Percentiles rank a stretch among this genome's conserved stretches.
phyloP scores from a whole-genome alignment of 305 asterid genomes.

The Fraxinus dipetala region DNA sequence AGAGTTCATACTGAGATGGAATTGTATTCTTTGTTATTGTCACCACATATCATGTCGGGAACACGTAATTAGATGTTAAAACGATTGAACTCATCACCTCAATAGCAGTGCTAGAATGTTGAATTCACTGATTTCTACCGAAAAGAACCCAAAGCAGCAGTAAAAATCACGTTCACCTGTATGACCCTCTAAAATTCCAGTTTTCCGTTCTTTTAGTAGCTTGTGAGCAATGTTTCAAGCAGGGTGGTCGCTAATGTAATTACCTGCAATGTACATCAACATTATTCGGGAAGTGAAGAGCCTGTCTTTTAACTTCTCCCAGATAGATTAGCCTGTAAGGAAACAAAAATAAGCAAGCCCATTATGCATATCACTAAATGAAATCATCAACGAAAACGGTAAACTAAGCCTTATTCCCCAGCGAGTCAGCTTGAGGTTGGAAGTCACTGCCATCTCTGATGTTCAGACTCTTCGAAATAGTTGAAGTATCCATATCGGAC shows the following conservation, averaged over 20 bases:
- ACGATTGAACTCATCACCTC: neutral
- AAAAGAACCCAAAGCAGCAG: neutral
- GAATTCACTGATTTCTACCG: neutral
- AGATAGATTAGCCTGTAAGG: neutral
- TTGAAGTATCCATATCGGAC: no score
- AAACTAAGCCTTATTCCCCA: neutral
- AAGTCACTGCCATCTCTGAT: neutral
- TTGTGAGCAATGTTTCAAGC: neutral
- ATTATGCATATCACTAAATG: neutral
- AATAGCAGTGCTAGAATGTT: neutral
- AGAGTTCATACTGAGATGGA: neutral
- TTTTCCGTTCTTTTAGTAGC: neutral
- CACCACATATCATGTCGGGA: neutral
- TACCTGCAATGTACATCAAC: neutral
- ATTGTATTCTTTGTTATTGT: neutral
- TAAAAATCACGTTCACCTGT: neutral
- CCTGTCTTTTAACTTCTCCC: neutral
- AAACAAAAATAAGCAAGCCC: neutral
- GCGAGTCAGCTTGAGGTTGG: neutral
- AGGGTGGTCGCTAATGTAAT: neutral
- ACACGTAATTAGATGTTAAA: no score
- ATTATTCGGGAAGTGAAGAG: neutral
- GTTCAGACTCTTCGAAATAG: no score
- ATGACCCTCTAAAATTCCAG: neutral
- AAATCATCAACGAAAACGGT: neutral